Conservation (phyloP, 176 grass and related monocot species). For the Chloris gayana region DNA sequence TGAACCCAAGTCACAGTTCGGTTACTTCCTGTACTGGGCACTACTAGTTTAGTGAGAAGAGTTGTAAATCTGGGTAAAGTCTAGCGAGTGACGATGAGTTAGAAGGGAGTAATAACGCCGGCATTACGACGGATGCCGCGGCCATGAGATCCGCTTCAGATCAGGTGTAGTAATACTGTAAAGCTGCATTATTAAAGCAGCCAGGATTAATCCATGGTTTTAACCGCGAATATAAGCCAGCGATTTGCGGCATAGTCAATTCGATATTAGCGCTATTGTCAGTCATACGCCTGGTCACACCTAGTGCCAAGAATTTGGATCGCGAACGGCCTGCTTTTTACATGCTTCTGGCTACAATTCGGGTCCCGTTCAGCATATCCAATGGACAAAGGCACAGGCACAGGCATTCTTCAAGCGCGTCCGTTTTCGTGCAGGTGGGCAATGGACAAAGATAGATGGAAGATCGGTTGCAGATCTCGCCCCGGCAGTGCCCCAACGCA, state of each 20-base stretch:
- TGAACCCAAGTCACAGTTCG: no score
- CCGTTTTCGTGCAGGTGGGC: no score
- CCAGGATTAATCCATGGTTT: neutral
- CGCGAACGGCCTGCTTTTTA: no score
- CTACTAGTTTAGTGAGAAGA: neutral
- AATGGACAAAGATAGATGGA: no score
- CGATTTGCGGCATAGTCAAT: neutral
- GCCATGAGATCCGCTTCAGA: neutral
- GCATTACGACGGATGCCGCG: neutral
- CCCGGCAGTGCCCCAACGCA: no score
- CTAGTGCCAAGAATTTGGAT: no score
- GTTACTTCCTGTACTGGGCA: neutral
- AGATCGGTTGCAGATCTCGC: no score
- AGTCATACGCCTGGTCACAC: no score
- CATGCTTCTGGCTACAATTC: no score
- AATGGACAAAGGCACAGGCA: no score
- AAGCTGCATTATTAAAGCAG: neutral
- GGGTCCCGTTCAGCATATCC: no score
- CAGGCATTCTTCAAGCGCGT: no score
- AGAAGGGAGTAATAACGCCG: conserved; percentile 13
- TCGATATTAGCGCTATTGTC: neutral
- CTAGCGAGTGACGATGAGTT: neutral
- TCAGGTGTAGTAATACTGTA: neutral
- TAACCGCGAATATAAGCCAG: neutral
- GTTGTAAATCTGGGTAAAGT: neutral